phyloP scores from a whole-genome alignment of 176 grass and related monocot genomes.

The Eragrostis curvula region DNA sequence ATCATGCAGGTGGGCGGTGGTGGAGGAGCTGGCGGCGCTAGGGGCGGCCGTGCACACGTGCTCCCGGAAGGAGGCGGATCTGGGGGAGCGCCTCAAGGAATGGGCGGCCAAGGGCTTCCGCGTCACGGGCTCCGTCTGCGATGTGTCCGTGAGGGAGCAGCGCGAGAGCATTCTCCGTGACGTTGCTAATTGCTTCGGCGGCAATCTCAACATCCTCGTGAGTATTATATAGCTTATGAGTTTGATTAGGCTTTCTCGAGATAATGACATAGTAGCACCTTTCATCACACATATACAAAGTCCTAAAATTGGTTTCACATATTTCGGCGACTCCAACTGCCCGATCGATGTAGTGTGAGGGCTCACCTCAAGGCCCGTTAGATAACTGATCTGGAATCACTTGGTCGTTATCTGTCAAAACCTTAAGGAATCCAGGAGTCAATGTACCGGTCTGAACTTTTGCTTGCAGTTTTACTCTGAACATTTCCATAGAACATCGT shows the following conservation, averaged over 20 bases:
- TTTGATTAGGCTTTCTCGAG: background rate
- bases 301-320: no score
- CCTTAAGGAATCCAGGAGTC: background rate
- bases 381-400: no score
- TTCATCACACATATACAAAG: background rate
- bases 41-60: constrained; percentile 65
- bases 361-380: no score
- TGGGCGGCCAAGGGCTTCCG: constrained; percentile 53
- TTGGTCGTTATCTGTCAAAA: background rate
- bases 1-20: constrained; percentile 53
- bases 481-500: background rate
- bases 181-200: constrained; percentile 44
- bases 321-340: background rate
- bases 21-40: constrained; percentile 61
- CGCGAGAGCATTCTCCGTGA: constrained; percentile 47
- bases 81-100: constrained; percentile 47
- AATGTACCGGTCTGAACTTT: background rate
- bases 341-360: background rate
- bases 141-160: constrained; percentile 57
- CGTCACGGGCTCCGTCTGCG: constrained; percentile 66
- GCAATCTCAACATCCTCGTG: constrained; percentile 70
- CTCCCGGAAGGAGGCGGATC: constrained; percentile 63
- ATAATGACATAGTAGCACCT: background rate
- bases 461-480: background rate
- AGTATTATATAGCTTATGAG: background rate